Evolutionary conservation across 2,329 filamentous ascomycete genomes (phyloP), one percentile per base, ranked within the genome.

Genomic region (Cladophialophora yegresii): DNA sequence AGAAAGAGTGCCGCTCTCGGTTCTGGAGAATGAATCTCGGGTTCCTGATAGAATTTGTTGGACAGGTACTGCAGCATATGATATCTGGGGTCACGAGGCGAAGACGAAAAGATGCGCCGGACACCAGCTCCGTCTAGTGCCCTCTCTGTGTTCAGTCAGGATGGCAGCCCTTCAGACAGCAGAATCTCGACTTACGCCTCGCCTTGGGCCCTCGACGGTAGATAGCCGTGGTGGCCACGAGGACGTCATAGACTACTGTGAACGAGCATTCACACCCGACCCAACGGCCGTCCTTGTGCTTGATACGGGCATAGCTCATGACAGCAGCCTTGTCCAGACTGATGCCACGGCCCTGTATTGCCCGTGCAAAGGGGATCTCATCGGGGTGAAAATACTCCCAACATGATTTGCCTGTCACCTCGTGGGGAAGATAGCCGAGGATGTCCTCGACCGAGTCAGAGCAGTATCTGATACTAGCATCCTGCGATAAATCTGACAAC

Each of bases 41-140:
- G 67, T 72, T 78, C 67, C 59, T 75, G 72, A 6, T 74, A 74
- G 78, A 96, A 96, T 75, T 93, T 95, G 73, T 87, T 84, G 10
- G 92, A 96, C 16, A 96, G 81, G 69, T 93, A 90, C 62, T 91
- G 89, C 73, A 96, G 80, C 91, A 96, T 96, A 77, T 95, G 90
- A 75, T 96, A 96, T 68, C 91, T 87, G 20, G 91, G 91, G 73
- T 96, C 92, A 72, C 87, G 83, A 13, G 90, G 89, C 7, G 91
- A 93, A 28, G 89, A 91, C 2, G 90, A 88, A 75, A 96, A 96
- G 30, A 93, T 81, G 56, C 89, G 87, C 61, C 91, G 86, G 62
- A 96, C 88, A 65, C 91, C 84, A 1, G 91, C 91, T 45, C 91
- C 91, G 71, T 92, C 90, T 4, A 87, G 81, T 16, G 90, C 90